Evolutionary conservation across 306 rosid genomes (phyloP), one percentile per base, ranked within the genome.

Genomic region (Acmispon strigosus): DNA sequence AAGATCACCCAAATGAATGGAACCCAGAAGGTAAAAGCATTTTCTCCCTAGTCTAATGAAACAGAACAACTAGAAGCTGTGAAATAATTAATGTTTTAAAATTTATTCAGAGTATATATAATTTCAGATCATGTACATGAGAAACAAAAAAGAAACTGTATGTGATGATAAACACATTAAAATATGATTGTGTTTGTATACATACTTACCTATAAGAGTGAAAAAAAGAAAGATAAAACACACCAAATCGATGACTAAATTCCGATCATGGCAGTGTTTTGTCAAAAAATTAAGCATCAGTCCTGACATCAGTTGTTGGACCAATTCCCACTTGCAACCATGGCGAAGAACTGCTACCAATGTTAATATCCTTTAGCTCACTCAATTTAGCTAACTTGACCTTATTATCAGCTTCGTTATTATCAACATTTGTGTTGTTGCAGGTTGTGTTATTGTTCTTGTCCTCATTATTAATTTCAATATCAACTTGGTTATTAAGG

Each of bases 311-410:
- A 43, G 86, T 80, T 18, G 91, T 77, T 77, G 97, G 82, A 80
- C 95, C 90, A 27, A 94, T 85, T 68, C 97, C 99, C 50, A 94
- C 91, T 73, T 94, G 97, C 85, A 94, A 81, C 99, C 99, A 94
- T 45, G 91, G 87, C 4, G 96, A 87, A 63, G 92, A 86, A 75
- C 79, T 85, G 48, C 90, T 92, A 82, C 81, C 83, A 42, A 59
- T 70, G 57, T 62, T 89, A 17, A 85, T 87, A 32, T 93, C 95
- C 79, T 90, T 90, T 43, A 90, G 80, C 77, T 90, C 97, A 80
- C 99, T 82, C 39, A 94, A 84, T 82, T 94, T 94, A 7, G 97
- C 92, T 70, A 91, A 78, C 78, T 89, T 89, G 58, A 82, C 78
- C 83, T 80, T 89, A 62, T 88, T 91, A 72, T 94, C 96, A 7